Conservation (phyloP, 208 protist genomes). For the Herpetomonas samuelpessoai region DNA sequence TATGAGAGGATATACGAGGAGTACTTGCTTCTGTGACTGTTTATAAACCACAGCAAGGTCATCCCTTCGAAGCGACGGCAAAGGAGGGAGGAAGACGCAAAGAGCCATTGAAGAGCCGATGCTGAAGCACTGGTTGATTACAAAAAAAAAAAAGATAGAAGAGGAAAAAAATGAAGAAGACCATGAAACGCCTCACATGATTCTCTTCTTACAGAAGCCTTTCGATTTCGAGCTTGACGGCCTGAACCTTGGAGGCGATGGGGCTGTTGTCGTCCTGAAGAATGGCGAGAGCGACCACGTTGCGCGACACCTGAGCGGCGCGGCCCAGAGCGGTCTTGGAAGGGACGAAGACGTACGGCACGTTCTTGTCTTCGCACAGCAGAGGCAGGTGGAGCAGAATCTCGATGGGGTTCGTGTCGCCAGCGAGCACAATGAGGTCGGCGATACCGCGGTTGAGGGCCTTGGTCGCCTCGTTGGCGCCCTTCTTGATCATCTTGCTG, state of each 20-base stretch:
- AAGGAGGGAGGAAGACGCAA: background rate
- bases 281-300: constrained; percentile 97
- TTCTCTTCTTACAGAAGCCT: constrained; percentile 90
- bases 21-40: too few species aligned
- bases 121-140: too few species aligned
- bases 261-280: constrained; percentile 96
- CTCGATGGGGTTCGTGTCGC: constrained; percentile 99
- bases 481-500: constrained; percentile 99
- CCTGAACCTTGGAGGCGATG: constrained; percentile 95
- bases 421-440: constrained; percentile 99
- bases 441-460: constrained; percentile 98
- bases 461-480: constrained; percentile 99
- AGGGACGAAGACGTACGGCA: constrained; percentile 99
- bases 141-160: background rate
- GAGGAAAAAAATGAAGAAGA: constrained; percentile 2
- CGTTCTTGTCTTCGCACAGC: constrained; percentile 99
- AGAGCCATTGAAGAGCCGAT: constrained; percentile 1
- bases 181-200: background rate
- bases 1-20: too few species aligned
- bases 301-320: constrained; percentile 97
- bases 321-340: constrained; percentile 98
- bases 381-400: constrained; percentile 99
- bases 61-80: too few species aligned
- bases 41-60: too few species aligned
- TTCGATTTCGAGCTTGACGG: constrained; percentile 98